phyloP scores from a whole-genome alignment of 495 filamentous ascomycete genomes.

The Mycothermus thermophilus region DNA sequence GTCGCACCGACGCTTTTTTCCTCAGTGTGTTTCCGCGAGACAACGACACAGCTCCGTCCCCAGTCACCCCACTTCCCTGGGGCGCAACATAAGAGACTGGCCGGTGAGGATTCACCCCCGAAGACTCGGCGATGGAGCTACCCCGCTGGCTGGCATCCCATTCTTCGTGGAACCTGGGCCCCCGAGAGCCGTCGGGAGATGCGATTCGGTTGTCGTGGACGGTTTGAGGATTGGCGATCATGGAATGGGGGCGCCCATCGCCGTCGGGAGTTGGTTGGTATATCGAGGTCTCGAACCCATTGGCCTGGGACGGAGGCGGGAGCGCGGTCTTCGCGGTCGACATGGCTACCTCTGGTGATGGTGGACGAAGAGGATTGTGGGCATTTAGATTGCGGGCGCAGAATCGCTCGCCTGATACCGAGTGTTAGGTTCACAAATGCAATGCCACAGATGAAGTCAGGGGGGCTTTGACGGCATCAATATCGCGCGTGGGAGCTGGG shows the following conservation, averaged over 20 bases:
- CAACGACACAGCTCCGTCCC: conserved; percentile 27
- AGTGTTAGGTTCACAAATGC: no score
- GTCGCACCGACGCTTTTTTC: conserved; percentile 68
- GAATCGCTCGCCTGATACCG: no score
- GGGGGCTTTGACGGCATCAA: no score
- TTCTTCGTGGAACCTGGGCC: conserved; percentile 52
- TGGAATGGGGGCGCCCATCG: no score
- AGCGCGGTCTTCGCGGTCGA: conserved; percentile 12
- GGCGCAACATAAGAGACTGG: conserved; percentile 36
- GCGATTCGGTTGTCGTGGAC: conserved; percentile 16
- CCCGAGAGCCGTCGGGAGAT: conserved; percentile 12
- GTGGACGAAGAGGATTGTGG: conserved; percentile 4
- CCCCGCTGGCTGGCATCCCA: conserved; percentile 57
- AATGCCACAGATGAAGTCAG: no score
- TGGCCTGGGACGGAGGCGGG: conserved; percentile 5
- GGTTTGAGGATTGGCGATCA: conserved; percentile 25
- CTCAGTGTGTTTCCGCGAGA: conserved; percentile 68
- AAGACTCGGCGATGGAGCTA: no score
- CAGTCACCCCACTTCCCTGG: conserved; percentile 7
- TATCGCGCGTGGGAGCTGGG: no score
- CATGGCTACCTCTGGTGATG: conserved; percentile 10
- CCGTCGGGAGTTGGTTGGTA: conserved; percentile 31
- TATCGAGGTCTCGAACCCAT: conserved; percentile 21
- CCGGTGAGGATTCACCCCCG: no score
- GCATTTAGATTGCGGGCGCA: conserved; percentile 2